These are phyloP conservation scores for Pleurostoma richardsiae DNA, from an alignment of 2,329 filamentous ascomycete genomes.

Conservation along the genomic window DNA sequence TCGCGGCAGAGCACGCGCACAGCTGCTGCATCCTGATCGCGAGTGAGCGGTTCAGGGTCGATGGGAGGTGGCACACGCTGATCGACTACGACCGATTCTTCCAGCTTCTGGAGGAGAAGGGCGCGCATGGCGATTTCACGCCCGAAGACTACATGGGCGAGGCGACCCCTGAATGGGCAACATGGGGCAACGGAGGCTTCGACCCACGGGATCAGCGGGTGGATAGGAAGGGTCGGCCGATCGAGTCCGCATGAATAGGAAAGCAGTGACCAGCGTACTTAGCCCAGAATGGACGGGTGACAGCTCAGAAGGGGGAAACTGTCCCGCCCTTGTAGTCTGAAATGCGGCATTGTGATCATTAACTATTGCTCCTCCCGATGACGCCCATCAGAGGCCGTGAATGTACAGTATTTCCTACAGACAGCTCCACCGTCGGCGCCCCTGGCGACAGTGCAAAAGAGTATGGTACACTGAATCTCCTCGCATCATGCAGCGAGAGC, in stretches of 20 bases:
- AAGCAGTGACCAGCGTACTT: background rate
- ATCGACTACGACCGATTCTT: conserved; percentile 94
- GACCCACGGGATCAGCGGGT: conserved; percentile 86
- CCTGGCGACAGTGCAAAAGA: background rate
- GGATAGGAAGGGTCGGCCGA: conserved; percentile 74
- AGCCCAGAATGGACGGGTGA: background rate
- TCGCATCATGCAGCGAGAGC: too few species aligned
- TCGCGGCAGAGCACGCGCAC: conserved; percentile 92
- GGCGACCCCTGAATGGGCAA: conserved; percentile 87
- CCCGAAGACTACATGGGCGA: conserved; percentile 88
- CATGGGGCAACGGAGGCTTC: conserved; percentile 92
- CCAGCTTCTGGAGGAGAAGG: conserved; percentile 67
- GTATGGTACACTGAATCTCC: background rate
- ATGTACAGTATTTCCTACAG: background rate
- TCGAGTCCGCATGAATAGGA: conserved; percentile 29
- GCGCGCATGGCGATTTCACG: conserved; percentile 62
- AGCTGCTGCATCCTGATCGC: conserved; percentile 89
- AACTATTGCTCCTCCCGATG: background rate
- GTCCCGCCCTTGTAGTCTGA: too few species aligned
- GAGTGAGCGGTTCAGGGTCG: conserved; percentile 69
- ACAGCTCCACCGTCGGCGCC: background rate
- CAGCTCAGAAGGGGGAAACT: too few species aligned
- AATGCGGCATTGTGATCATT: background rate
- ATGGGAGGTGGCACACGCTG: conserved; percentile 81
- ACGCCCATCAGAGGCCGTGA: background rate